These are phyloP conservation scores for Arachnomyces sp. DNA, from an alignment of 2,329 filamentous ascomycete genomes.

Conservation along the genomic window DNA sequence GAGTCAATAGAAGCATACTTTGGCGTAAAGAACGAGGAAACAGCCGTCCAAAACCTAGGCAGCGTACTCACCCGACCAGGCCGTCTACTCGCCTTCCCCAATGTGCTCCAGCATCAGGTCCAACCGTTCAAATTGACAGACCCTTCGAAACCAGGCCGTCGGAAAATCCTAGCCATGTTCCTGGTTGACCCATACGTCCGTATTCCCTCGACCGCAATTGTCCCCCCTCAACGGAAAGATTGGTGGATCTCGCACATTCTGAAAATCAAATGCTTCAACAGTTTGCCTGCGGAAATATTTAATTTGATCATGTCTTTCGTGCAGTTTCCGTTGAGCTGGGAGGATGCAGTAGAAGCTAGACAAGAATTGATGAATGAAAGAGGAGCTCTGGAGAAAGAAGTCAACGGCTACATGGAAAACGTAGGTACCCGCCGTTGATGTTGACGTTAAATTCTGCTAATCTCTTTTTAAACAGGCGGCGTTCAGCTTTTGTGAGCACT, in stretches of 20 bases:
- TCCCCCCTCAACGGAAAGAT: neutral
- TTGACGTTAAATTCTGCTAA: too few relatives aligned
- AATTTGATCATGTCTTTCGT: too few relatives aligned
- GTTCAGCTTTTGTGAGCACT: too few relatives aligned
- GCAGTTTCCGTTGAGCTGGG: too few relatives aligned
- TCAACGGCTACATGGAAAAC: too few relatives aligned
- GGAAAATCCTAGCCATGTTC: neutral
- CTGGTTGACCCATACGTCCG: neutral
- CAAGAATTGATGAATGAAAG: too few relatives aligned
- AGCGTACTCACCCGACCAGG: neutral
- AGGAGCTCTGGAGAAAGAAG: too few relatives aligned
- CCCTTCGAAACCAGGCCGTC: conserved; percentile 1
- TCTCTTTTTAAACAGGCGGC: too few relatives aligned
- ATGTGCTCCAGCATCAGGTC: neutral
- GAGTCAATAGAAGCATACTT: neutral
- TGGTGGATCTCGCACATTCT: neutral
- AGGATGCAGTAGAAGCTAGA: too few relatives aligned
- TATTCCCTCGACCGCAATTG: neutral
- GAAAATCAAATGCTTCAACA: too few relatives aligned
- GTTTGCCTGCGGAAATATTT: too few relatives aligned
- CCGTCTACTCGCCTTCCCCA: conserved; percentile 1
- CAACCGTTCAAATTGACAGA: neutral
- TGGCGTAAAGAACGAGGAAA: neutral
- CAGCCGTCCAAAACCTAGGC: neutral
- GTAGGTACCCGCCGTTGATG: too few relatives aligned